These are phyloP conservation scores for Fusarium sp. DNA, from an alignment of 2,329 filamentous ascomycete species.

Conservation along the genomic window DNA sequence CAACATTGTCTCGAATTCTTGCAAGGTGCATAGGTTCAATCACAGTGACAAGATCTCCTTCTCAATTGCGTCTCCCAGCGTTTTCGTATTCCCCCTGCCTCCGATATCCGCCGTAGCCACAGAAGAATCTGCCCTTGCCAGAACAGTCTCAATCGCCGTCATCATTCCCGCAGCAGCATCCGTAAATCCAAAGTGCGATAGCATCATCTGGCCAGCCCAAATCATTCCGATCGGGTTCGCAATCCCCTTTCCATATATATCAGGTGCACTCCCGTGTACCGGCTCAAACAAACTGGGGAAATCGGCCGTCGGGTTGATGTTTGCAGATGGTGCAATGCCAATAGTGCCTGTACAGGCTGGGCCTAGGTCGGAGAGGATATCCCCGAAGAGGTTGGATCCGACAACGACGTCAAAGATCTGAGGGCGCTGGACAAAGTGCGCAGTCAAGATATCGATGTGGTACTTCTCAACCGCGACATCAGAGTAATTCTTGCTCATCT, in stretches of 20 bases:
- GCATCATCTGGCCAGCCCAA: conserved; percentile 77
- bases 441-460: conserved; percentile 76
- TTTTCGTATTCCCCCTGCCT: conserved; percentile 46
- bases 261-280: conserved; percentile 79
- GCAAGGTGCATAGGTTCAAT: neutral
- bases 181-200: conserved; percentile 46
- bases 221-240: conserved; percentile 81
- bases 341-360: conserved; percentile 78
- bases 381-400: conserved; percentile 72
- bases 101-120: conserved; percentile 53
- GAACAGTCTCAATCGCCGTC: conserved; percentile 73
- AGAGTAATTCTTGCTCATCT: conserved; percentile 68
- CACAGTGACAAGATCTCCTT: conserved; percentile 22
- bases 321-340: conserved; percentile 78
- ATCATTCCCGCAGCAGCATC: conserved; percentile 65
- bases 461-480: conserved; percentile 74
- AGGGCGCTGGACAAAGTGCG: conserved; percentile 72
- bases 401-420: conserved; percentile 73
- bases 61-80: conserved; percentile 42
- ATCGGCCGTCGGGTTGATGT: conserved; percentile 70
- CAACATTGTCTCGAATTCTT: too few species aligned
- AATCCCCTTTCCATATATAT: conserved; percentile 79
- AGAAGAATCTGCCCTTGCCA: conserved; percentile 58
- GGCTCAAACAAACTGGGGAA: conserved; percentile 71
- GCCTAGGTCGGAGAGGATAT: conserved; percentile 79